These are phyloP conservation scores for Oryza brachyantha DNA, from an alignment of 176 grass and related monocot species.

Conservation along the genomic window DNA sequence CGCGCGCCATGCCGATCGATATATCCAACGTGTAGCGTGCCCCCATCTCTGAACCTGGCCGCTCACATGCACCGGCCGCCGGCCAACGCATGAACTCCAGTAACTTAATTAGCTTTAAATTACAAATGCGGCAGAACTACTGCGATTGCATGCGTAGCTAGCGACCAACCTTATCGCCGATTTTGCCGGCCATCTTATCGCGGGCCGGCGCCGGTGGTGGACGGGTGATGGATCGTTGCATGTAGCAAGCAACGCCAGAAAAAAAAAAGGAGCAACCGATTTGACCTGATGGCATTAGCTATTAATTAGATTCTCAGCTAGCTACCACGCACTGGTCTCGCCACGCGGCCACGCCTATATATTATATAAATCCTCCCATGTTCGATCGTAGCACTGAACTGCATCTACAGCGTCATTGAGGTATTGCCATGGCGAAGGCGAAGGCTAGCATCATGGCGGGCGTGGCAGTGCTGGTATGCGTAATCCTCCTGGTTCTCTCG, in stretches of 20 bases:
- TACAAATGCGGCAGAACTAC: neutral
- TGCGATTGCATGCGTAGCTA: too few species aligned
- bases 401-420: neutral
- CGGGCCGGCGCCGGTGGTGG: too few species aligned
- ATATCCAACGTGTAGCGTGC: neutral
- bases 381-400: neutral
- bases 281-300: neutral
- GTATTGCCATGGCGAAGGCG: conserved; percentile 12
- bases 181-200: conserved; percentile 32
- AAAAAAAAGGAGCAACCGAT: neutral
- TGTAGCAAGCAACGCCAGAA: neutral
- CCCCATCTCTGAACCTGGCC: neutral
- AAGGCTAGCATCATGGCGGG: neutral
- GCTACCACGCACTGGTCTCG: too few species aligned
- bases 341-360: too few species aligned
- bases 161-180: too few species aligned
- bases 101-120: neutral
- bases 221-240: too few species aligned
- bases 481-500: conserved; percentile 19
- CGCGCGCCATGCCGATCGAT: conserved; percentile 16
- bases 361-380: too few species aligned
- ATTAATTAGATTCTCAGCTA: too few species aligned
- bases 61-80: too few species aligned
- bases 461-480: conserved; percentile 6
- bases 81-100: too few species aligned